A percentile compares a stretch with the other conserved stretches of the same genome.
These are phyloP conservation scores for Diaporthe citrichinensis DNA, from an alignment of 2,329 filamentous ascomycete genomes.

Conservation along the genomic window DNA sequence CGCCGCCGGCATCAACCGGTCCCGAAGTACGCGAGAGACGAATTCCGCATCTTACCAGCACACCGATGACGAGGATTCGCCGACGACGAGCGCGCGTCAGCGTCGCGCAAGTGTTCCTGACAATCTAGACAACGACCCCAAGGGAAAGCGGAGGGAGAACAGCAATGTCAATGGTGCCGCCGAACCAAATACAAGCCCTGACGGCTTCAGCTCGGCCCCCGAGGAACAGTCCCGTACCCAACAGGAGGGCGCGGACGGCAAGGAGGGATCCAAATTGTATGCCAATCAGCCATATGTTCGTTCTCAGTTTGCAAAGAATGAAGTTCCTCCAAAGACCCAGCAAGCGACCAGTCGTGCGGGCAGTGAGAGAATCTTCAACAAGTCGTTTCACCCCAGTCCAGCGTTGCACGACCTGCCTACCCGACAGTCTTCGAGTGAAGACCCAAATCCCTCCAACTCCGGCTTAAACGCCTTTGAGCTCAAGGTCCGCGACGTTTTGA, in stretches of 20 bases:
- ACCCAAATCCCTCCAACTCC: conserved; percentile 35
- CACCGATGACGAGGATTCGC: conserved; percentile 36
- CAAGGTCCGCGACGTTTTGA: conserved; percentile 44
- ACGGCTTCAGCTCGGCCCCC: conserved; percentile 38
- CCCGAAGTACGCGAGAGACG: conserved; percentile 40
- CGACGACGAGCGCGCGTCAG: conserved; percentile 45
- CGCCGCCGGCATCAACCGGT: conserved; percentile 43
- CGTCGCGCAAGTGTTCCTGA: conserved; percentile 52
- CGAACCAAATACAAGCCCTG: conserved; percentile 30
- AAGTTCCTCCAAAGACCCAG: conserved; percentile 30
- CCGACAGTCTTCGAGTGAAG: conserved; percentile 49
- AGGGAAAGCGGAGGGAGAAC: conserved; percentile 32
- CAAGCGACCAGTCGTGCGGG: conserved; percentile 37
- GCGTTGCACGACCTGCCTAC: conserved; percentile 16
- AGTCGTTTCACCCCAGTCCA: conserved; percentile 20
- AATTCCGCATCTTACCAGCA: conserved; percentile 45
- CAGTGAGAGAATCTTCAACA: conserved; percentile 25
- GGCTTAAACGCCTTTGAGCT: conserved; percentile 45
- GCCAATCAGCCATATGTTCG: conserved; percentile 33
- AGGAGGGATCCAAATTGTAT: conserved; percentile 41
- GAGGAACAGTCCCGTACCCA: conserved; percentile 25
- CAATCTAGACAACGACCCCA: conserved; percentile 47
- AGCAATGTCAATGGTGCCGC: conserved; percentile 15
- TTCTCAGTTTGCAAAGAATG: conserved; percentile 9
- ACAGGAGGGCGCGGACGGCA: conserved; percentile 21